phyloP scores from a whole-genome alignment of 768 basidiomycete genomes.

The Symmetrospora coprosmae region DNA sequence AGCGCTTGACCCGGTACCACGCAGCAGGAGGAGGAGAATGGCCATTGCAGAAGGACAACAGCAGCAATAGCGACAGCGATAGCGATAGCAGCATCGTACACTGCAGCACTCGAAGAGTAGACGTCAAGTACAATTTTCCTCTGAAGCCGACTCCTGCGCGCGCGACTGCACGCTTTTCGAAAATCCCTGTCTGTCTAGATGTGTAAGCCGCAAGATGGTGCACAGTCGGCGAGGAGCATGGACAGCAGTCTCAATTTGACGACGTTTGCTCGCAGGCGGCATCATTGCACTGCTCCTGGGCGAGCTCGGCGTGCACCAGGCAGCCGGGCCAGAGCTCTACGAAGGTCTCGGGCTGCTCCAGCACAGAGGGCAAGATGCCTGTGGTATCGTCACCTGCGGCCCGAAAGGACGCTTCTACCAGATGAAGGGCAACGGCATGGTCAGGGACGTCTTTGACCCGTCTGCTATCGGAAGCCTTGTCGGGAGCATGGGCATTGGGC shows the following conservation, averaged over 20 bases:
- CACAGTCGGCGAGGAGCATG: too few species aligned
- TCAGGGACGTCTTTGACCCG: conserved; percentile 71
- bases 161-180: too few species aligned
- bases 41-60: too few species aligned
- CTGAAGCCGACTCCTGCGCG: too few species aligned
- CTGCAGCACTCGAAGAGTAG: too few species aligned
- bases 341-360: conserved; percentile 92
- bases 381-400: conserved; percentile 91
- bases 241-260: not conserved
- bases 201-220: too few species aligned
- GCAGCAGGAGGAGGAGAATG: too few species aligned
- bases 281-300: conserved; percentile 32
- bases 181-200: too few species aligned
- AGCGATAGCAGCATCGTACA: too few species aligned
- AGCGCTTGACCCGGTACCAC: too few species aligned
- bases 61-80: too few species aligned
- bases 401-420: conserved; percentile 89
- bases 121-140: too few species aligned
- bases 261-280: conserved; percentile 26
- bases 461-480: conserved; percentile 59
- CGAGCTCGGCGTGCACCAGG: conserved; percentile 9
- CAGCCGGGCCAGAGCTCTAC: conserved; percentile 31
- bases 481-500: conserved; percentile 94
- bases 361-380: conserved; percentile 95
- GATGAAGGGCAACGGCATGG: conserved; percentile 99